These are phyloP conservation scores for Cytospora piceae DNA, from an alignment of 2,329 filamentous ascomycete species.

Conservation along the genomic window DNA sequence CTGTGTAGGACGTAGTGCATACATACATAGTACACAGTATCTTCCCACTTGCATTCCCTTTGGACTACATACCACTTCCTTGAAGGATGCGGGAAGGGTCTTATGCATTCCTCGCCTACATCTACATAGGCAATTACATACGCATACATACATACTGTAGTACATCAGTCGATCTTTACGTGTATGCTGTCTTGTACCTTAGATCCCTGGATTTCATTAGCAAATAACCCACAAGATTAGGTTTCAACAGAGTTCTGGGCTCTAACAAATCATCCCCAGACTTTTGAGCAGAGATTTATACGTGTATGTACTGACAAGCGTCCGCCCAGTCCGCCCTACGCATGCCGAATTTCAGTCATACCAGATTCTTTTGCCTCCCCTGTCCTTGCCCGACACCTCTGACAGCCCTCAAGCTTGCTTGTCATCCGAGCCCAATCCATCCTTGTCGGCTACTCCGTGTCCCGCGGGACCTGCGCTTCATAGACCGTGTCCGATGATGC, in stretches of 20 bases:
- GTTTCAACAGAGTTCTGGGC: neutral
- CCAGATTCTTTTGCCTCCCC: neutral
- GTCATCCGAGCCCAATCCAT: neutral
- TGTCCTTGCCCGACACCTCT: neutral
- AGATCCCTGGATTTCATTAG: neutral
- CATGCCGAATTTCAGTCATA: neutral
- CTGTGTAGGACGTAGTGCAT: too few species aligned
- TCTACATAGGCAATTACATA: too few species aligned
- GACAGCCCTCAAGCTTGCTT: neutral
- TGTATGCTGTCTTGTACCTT: neutral
- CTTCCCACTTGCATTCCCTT: too few species aligned
- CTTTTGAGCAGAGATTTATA: neutral
- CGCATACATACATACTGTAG: neutral
- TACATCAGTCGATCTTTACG: neutral
- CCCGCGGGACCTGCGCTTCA: neutral
- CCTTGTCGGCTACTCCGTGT: neutral
- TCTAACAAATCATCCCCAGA: neutral
- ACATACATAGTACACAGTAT: too few species aligned
- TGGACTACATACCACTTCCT: neutral
- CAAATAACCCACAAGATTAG: neutral
- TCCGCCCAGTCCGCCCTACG: neutral
- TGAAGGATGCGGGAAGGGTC: neutral
- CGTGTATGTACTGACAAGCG: neutral
- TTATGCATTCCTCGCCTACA: too few species aligned
- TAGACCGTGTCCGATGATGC: neutral